Evolutionary conservation across 2,329 filamentous ascomycete genomes (phyloP).

Genomic region (Zalaria obscura): DNA sequence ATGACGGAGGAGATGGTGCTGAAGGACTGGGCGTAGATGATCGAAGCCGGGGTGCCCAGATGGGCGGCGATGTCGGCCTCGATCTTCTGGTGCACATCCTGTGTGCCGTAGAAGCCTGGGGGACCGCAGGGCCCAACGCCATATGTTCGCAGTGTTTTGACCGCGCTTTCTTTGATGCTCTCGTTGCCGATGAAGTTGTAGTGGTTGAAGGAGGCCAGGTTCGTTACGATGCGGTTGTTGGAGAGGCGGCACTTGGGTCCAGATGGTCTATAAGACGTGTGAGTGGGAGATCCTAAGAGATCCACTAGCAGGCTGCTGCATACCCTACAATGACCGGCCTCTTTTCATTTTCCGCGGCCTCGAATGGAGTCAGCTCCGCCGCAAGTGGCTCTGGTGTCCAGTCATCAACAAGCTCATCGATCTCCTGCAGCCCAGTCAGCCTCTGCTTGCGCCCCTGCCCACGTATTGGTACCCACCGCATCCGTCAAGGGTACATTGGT

Average conservation of each 20-base stretch:
- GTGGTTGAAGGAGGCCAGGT: slow-evolving; percentile 91
- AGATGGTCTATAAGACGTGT: slow-evolving; percentile 47
- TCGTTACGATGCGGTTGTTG: slow-evolving; percentile 80
- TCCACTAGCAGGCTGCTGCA: slow-evolving; percentile 8
- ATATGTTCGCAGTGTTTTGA: slow-evolving; percentile 85
- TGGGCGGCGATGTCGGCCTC: slow-evolving; percentile 88
- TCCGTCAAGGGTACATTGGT: slow-evolving; percentile 82
- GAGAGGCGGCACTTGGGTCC: slow-evolving; percentile 80
- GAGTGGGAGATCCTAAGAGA: too few species aligned
- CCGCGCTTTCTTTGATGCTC: slow-evolving; percentile 83
- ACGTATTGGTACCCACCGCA: slow-evolving; percentile 36
- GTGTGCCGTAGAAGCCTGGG: slow-evolving; percentile 94
- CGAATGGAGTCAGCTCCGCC: slow-evolving; percentile 54
- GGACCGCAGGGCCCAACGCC: slow-evolving; percentile 94
- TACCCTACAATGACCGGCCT: slow-evolving; percentile 81
- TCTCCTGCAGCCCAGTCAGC: slow-evolving; percentile 44
- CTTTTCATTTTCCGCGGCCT: slow-evolving; percentile 72
- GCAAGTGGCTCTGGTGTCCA: slow-evolving; percentile 94
- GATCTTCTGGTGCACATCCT: slow-evolving; percentile 95
- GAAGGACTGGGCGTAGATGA: slow-evolving; percentile 92
- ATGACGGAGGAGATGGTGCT: slow-evolving; percentile 96
- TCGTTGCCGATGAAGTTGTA: slow-evolving; percentile 96
- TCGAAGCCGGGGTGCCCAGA: slow-evolving; percentile 74
- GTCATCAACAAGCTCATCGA: slow-evolving; percentile 91
- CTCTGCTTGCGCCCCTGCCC: background rate